Base-by-base conservation (phyloP, 495 filamentous ascomycete species). In the Aspergillus saccharolyticus region DNA sequence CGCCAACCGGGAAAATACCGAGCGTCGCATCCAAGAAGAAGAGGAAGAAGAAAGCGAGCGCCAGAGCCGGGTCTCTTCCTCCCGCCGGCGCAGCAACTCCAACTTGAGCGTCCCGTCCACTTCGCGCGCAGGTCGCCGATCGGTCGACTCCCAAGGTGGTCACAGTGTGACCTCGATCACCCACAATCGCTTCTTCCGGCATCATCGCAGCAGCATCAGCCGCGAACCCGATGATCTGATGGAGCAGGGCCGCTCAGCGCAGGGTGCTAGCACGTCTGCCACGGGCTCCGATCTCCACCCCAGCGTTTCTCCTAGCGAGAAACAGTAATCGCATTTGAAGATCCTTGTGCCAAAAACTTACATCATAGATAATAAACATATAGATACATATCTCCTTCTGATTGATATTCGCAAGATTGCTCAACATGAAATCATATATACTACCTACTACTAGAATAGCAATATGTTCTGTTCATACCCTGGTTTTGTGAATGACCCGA, bases 11-110 rank as follows among this genome's bases (percentile, higher is more conserved):
- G 68, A 77, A 30, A 60, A 72, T 3, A 63, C 68, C 12, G 74
- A 75, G 47, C 74, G 74, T 16, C 77, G 76, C 52, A 76, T 80
- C 44, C 68, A 74, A 25, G 76, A 80, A 59, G 74, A 72, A 21
- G 74, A 78, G 30, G 71, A 70, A 28, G 66, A 74, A 51, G 74
- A 70, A 47, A 53, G 54, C 17, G 72, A 74, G 18, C 69, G 68
- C 5, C 58, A 54, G n/a, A 74, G 67, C 52, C 65, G 61, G 14
- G 57, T 58, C 2, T 67, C 68, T 4, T 65, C 69, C 17, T 63
- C 63, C 0, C 66, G 62, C 2, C 52, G 62, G 17, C 64, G 69
- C 18, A 63, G 64, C 19, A 58, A 62, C 15, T 70, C 71, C 8
- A 69, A 69, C 24, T 44, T 69, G 25, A 70, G 60, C 20, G 63